These are phyloP conservation scores for Thielaviopsis ethacetica DNA, from an alignment of 2,329 filamentous ascomycete species.

Conservation along the genomic window DNA sequence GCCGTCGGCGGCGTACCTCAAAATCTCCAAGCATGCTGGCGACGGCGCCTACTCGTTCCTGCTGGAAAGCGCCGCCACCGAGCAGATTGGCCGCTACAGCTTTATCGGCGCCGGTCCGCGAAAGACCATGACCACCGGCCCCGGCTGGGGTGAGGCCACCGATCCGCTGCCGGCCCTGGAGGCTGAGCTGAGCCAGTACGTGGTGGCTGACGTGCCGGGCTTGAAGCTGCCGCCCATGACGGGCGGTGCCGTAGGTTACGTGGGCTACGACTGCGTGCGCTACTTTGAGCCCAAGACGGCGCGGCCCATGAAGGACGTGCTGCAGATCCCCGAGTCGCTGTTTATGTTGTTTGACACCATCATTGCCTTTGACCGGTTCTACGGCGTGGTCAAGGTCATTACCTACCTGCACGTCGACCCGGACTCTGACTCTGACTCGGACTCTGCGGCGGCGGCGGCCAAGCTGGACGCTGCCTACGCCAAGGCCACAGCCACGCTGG, in stretches of 20 bases:
- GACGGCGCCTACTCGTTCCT: constrained; percentile 71
- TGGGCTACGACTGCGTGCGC: constrained; percentile 91
- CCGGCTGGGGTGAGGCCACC: constrained; percentile 65
- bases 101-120: constrained; percentile 71
- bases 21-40: constrained; percentile 56
- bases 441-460: no score
- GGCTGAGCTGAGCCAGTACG: constrained; percentile 59
- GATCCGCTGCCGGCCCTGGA: constrained; percentile 78
- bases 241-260: constrained; percentile 88
- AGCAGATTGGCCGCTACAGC: constrained; percentile 87
- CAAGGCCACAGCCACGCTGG: constrained; percentile 46
- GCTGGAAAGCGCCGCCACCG: constrained; percentile 87
- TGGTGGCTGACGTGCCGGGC: constrained; percentile 69
- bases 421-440: no score
- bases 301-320: constrained; percentile 70
- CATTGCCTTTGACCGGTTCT: constrained; percentile 88
- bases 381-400: constrained; percentile 80
- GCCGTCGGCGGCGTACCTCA: constrained; percentile 87
- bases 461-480: constrained; percentile 40
- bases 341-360: constrained; percentile 97
- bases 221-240: constrained; percentile 72
- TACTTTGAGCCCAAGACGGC: constrained; percentile 98
- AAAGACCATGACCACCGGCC: constrained; percentile 77
- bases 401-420: constrained; percentile 64
- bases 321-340: constrained; percentile 78